These are phyloP conservation scores for Chlorophyllum brunneum DNA, from an alignment of 768 basidiomycete genomes.

Conservation along the genomic window DNA sequence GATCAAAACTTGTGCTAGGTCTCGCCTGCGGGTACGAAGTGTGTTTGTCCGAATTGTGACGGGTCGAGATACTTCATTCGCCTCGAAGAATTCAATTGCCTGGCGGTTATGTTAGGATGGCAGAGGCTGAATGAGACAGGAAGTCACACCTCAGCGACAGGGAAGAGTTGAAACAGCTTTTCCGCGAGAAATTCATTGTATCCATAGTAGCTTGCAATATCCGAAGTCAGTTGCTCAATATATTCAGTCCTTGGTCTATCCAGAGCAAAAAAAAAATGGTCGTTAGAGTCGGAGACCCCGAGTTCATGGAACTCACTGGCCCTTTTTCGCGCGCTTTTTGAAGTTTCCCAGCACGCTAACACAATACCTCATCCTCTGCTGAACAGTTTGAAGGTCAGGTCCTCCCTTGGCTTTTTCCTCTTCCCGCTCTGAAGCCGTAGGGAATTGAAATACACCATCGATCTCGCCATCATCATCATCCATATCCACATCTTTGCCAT, in stretches of 20 bases:
- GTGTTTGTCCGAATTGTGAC: constrained; percentile 99
- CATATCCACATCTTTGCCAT: constrained; percentile 45
- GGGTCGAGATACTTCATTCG: constrained; percentile 92
- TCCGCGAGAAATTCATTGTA: constrained; percentile 95
- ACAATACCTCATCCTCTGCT: constrained; percentile 76
- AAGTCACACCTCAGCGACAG: constrained; percentile 76
- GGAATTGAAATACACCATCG: constrained; percentile 57
- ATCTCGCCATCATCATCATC: constrained; percentile 35
- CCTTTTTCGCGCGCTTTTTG: constrained; percentile 59
- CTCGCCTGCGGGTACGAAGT: constrained; percentile 86
- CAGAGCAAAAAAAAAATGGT: constrained; percentile 1
- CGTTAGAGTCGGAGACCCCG: constrained; percentile 8
- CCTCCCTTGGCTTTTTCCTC: constrained; percentile 66
- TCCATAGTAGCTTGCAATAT: constrained; percentile 95
- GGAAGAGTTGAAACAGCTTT: constrained; percentile 92
- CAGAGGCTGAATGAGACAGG: not conserved
- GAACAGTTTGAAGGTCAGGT: constrained; percentile 71
- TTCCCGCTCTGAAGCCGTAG: constrained; percentile 67
- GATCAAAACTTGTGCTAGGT: constrained; percentile 89
- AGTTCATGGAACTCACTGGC: constrained; percentile 46
- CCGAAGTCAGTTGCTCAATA: constrained; percentile 78
- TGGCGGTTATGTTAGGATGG: constrained; percentile 26
- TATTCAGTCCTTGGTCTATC: constrained; percentile 86
- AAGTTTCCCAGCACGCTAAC: constrained; percentile 72
- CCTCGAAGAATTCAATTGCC: constrained; percentile 98